phyloP scores from a whole-genome alignment of 768 basidiomycete genomes.

The Calocera viscosa region DNA sequence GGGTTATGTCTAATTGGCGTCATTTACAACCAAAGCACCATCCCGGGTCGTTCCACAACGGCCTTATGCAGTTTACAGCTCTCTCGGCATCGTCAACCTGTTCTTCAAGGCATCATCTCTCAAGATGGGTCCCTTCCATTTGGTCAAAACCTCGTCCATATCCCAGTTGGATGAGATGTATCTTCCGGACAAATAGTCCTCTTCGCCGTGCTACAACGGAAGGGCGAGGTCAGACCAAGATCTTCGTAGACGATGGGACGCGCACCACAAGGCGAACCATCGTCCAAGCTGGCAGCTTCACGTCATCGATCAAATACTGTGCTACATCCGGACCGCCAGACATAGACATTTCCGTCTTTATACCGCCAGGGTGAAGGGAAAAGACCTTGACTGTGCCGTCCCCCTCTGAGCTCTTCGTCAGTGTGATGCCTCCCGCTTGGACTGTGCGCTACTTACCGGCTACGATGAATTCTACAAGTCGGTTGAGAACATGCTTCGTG shows the following conservation, averaged over 20 bases:
- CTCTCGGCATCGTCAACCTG: not conserved
- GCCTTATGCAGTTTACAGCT: too few relatives aligned
- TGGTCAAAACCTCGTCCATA: not conserved
- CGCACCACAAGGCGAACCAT: not conserved
- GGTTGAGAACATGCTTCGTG: constrained; percentile 12
- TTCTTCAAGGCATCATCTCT: constrained; percentile 2
- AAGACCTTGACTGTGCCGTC: constrained; percentile 4
- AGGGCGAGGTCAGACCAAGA: not conserved
- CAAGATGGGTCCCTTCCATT: not conserved
- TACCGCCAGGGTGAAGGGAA: constrained; percentile 13
- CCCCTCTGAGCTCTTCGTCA: not conserved
- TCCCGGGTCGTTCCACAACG: too few relatives aligned
- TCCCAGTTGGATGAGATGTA: not conserved
- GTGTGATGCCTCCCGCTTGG: not conserved
- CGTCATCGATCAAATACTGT: not conserved
- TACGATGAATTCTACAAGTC: constrained; percentile 12
- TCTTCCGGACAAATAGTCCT: not conserved
- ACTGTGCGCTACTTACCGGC: constrained; percentile 9
- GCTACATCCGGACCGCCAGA: constrained; percentile 1
- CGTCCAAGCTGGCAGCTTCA: not conserved
- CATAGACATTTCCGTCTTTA: constrained; percentile 14
- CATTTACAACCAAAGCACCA: too few relatives aligned
- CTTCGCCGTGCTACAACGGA: constrained; percentile 15
- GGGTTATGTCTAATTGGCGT: too few relatives aligned
- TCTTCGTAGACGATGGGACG: not conserved